Evolutionary conservation across 164 flowering plant species (phyloP).

Genomic region (Magnolia kwangsiensis): DNA sequence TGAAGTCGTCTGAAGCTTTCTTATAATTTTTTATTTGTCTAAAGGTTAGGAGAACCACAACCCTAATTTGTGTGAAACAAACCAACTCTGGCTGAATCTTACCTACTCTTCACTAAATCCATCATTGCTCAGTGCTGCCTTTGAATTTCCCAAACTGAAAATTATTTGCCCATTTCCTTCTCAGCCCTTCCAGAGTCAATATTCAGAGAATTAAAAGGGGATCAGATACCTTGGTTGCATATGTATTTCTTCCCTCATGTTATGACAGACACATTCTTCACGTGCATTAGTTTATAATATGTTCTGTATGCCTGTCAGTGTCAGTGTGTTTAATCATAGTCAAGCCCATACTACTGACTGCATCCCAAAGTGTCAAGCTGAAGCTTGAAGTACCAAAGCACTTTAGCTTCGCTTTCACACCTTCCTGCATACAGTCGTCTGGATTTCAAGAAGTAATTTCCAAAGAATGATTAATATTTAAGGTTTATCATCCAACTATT

Average conservation of each 20-base stretch:
- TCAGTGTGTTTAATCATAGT: not conserved
- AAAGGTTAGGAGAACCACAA: no score
- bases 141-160: not conserved
- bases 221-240: not conserved
- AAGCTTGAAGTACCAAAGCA: not conserved
- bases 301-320: not conserved
- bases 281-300: not conserved
- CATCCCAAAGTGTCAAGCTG: not conserved
- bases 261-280: not conserved
- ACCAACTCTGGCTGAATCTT: no score
- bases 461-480: not conserved
- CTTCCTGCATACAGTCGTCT: not conserved
- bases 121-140: not conserved
- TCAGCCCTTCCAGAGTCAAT: no score
- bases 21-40: no score
- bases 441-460: not conserved
- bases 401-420: not conserved
- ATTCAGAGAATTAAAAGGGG: no score
- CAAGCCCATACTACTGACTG: not conserved
- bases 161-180: not conserved
- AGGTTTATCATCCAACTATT: not conserved
- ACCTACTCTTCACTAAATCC: not conserved
- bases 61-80: no score
- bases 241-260: not conserved
- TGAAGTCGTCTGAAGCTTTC: not conserved